Conservation (phyloP, 306 rosid genomes). For the Pterocarpus macrocarpus region DNA sequence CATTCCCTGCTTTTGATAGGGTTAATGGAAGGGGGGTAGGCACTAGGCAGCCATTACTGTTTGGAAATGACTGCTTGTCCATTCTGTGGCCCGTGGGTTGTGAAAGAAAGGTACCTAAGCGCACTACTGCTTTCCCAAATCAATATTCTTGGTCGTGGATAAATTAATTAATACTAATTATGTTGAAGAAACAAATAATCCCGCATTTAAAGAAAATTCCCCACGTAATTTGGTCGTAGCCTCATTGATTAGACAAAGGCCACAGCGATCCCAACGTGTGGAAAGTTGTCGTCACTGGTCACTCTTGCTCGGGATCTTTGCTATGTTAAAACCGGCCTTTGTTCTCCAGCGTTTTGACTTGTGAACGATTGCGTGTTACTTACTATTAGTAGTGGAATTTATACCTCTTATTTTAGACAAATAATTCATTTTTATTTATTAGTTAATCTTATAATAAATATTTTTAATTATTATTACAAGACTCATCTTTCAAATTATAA, state of each 20-base stretch:
- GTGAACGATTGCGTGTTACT: no score
- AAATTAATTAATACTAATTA: background rate
- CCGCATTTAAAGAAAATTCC: background rate
- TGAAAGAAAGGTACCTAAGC: background rate
- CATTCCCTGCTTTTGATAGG: conserved; percentile 40
- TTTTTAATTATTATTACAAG: no score
- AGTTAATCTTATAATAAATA: no score
- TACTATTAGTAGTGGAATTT: no score
- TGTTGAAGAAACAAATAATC: background rate
- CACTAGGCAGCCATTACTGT: conserved; percentile 31
- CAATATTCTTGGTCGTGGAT: conserved; percentile 26
- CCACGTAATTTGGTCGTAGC: background rate
- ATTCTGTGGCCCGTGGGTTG: background rate
- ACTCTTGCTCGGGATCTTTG: background rate
- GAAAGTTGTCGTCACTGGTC: background rate
- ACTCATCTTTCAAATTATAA: no score
- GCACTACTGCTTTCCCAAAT: background rate
- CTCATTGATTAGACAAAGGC: conserved; percentile 26
- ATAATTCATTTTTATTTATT: no score
- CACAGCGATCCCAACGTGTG: background rate
- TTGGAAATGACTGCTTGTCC: conserved; percentile 41
- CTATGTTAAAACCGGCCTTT: no score
- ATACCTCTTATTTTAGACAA: no score
- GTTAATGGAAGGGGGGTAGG: conserved; percentile 46
- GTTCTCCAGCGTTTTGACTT: no score